phyloP scores from a whole-genome alignment of 768 basidiomycete species.

The Daedaleopsis sinensis region DNA sequence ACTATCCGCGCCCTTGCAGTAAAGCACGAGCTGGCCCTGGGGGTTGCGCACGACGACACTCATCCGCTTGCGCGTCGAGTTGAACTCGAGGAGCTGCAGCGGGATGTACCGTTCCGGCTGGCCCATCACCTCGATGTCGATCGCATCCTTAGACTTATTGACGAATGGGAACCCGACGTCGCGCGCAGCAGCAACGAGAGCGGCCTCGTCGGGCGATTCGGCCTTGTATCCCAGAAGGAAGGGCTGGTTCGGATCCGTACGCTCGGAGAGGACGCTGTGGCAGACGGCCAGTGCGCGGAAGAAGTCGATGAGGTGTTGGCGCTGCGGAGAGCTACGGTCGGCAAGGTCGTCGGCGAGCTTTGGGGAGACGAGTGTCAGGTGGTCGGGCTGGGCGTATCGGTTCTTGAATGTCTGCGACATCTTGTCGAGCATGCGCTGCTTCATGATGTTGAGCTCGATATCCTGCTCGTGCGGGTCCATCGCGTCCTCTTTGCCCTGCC shows the following conservation, averaged over 20 bases:
- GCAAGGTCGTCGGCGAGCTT: conserved; percentile 79
- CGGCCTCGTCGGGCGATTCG: conserved; percentile 95
- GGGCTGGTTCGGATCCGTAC: conserved; percentile 65
- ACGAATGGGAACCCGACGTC: conserved; percentile 95
- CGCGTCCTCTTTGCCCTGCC: conserved; percentile 70
- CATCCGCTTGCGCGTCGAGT: conserved; percentile 94
- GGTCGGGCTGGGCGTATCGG: conserved; percentile 77
- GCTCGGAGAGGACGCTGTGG: conserved; percentile 87
- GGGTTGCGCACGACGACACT: conserved; percentile 87
- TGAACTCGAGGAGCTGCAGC: conserved; percentile 89
- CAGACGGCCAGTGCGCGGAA: conserved; percentile 96
- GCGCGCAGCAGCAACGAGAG: conserved; percentile 87
- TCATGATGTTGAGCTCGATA: conserved; percentile 62
- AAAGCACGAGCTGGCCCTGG: conserved; percentile 79
- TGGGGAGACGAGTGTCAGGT: conserved; percentile 87
- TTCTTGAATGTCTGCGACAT: conserved; percentile 88
- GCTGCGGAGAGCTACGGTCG: conserved; percentile 61
- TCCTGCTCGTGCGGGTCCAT: conserved; percentile 74
- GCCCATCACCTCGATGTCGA: conserved; percentile 93
- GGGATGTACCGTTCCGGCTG: conserved; percentile 80
- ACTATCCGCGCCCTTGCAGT: conserved; percentile 97
- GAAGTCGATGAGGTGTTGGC: conserved; percentile 74
- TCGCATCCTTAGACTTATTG: conserved; percentile 64
- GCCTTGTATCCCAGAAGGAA: conserved; percentile 87
- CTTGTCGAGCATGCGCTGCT: conserved; percentile 72